Evolutionary conservation across 495 filamentous ascomycete genomes (phyloP).

Genomic region (Penicillium parvum): DNA sequence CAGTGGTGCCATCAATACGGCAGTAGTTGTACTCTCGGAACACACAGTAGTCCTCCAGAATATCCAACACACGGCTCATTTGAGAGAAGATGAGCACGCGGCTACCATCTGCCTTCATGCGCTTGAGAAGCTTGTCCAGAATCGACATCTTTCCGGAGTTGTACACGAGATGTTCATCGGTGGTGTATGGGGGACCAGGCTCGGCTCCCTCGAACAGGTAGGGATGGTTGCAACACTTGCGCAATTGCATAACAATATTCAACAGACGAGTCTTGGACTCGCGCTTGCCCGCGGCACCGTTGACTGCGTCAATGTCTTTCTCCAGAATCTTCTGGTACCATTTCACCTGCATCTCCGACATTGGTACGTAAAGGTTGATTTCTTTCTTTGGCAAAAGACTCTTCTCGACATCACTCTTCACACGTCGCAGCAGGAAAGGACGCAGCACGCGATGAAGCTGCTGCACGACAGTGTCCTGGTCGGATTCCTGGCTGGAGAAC

Average conservation of each 20-base stretch:
- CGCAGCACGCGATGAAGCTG: slow-evolving; percentile 91
- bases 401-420: slow-evolving; percentile 99
- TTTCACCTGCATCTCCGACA: slow-evolving; percentile 98
- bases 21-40: slow-evolving; percentile 94
- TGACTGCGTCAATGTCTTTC: slow-evolving; percentile 98
- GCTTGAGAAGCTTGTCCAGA: slow-evolving; percentile 83
- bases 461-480: slow-evolving; percentile 95
- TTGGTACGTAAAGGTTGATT: slow-evolving; percentile 93
- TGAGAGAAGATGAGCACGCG: slow-evolving; percentile 98
- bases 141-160: slow-evolving; percentile 98
- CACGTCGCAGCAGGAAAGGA: slow-evolving; percentile 90
- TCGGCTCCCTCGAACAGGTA: slow-evolving; percentile 98
- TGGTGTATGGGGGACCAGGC: slow-evolving; percentile 95
- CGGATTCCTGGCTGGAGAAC: slow-evolving; percentile 84
- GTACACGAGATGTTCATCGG: slow-evolving; percentile 89
- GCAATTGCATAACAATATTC: slow-evolving; percentile 99
- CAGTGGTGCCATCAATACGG: slow-evolving; percentile 95
- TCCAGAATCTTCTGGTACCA: slow-evolving; percentile 99
- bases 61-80: slow-evolving; percentile 96
- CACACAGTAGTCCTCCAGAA: slow-evolving; percentile 97
- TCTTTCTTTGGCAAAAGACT: slow-evolving; percentile 97
- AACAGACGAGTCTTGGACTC: slow-evolving; percentile 99
- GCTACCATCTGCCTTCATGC: slow-evolving; percentile 80
- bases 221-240: slow-evolving; percentile 98
- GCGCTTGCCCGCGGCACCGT: slow-evolving; percentile 90